phyloP scores from a whole-genome alignment of 257 asterid species.

The Datura wrightii region DNA sequence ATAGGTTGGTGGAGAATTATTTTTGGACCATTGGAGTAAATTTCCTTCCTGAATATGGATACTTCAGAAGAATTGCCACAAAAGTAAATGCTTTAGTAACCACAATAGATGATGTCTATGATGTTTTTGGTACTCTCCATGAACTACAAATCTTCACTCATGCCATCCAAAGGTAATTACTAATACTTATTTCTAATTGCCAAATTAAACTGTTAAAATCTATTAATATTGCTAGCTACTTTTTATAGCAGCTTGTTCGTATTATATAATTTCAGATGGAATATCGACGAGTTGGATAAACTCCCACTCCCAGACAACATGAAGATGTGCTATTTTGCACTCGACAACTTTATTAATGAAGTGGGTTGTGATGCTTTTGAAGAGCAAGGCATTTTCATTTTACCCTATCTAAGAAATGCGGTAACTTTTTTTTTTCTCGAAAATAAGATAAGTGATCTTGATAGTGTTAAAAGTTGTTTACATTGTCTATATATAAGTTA shows the following conservation, averaged over 20 bases:
- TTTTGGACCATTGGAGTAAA: slow-evolving; percentile 45
- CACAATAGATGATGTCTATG: slow-evolving; percentile 23
- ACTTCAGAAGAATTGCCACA: slow-evolving; percentile 34
- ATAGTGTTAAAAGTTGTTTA: no score
- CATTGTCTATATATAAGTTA: no score
- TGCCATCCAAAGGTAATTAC: slow-evolving; percentile 45
- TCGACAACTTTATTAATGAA: slow-evolving; percentile 26
- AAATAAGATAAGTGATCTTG: neutral
- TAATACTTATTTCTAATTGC: no score
- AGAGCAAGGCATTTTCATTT: neutral
- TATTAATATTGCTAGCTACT: neutral
- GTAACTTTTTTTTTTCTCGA: neutral
- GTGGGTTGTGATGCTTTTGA: slow-evolving; percentile 17
- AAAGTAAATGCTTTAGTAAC: slow-evolving; percentile 43
- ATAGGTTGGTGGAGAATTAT: slow-evolving; percentile 57
- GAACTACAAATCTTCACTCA: slow-evolving; percentile 44
- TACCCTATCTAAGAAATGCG: slow-evolving; percentile 25
- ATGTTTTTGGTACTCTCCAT: slow-evolving; percentile 42
- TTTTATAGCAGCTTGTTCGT: neutral
- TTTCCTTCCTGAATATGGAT: slow-evolving; percentile 39
- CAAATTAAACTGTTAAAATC: no score
- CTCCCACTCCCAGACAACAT: slow-evolving; percentile 35
- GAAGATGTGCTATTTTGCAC: slow-evolving; percentile 24
- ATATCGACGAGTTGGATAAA: neutral
- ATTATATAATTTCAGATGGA: neutral